These are phyloP conservation scores for Colletotrichum endophyticum DNA, from an alignment of 2,329 filamentous ascomycete genomes.

Conservation along the genomic window DNA sequence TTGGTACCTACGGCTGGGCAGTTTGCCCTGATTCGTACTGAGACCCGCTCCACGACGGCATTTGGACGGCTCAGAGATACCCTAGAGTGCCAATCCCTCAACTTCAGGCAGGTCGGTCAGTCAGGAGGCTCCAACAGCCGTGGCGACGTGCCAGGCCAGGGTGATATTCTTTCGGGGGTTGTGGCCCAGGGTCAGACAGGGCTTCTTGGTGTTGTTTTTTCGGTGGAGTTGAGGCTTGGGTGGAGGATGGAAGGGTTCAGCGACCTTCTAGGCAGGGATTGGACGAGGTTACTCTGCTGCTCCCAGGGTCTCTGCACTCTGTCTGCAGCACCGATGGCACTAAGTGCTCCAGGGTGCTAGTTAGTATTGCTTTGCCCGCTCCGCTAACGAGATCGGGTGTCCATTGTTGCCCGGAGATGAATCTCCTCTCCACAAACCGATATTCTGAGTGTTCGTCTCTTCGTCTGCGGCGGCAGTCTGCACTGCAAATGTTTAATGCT, in stretches of 20 bases:
- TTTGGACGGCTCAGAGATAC: neutral
- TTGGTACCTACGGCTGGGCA: neutral
- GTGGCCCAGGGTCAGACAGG: neutral
- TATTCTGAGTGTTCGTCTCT: neutral
- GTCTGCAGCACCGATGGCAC: constrained; percentile 7
- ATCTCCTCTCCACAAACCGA: constrained; percentile 11
- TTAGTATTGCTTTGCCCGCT: neutral
- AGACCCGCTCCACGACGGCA: neutral
- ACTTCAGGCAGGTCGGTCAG: neutral
- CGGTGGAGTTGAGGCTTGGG: constrained; percentile 9
- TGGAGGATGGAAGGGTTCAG: constrained; percentile 7
- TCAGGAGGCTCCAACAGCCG: neutral
- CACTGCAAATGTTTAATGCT: neutral
- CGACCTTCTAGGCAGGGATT: constrained; percentile 1
- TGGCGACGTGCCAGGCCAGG: neutral
- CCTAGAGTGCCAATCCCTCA: neutral
- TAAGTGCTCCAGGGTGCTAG: neutral
- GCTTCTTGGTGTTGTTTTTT: constrained; percentile 8
- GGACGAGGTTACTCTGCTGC: neutral
- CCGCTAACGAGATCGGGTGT: constrained; percentile 11
- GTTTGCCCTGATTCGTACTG: neutral
- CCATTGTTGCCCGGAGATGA: constrained; percentile 18
- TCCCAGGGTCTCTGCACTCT: neutral
- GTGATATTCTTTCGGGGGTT: neutral
- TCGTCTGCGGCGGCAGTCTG: neutral